Base-by-base conservation (phyloP, 1,284 basidiomycete genomes). In the Leccinum subrobustum region DNA sequence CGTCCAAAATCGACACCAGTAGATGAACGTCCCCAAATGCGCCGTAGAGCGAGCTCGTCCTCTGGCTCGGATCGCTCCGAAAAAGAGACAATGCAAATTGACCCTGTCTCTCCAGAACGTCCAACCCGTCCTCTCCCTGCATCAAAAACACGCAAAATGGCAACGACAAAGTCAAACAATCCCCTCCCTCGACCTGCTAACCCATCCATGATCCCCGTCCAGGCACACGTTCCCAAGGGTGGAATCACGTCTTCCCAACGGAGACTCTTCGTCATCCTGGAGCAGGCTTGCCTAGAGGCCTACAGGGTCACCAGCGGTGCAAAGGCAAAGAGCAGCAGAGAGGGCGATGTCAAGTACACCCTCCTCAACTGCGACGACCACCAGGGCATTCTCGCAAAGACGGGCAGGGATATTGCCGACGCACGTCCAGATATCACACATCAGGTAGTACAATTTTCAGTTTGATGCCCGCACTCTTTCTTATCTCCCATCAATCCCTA, bases 341-440 rank as follows among this genome's bases (percentile, higher is more conserved):
- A 87, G 63, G 85, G 85, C 18, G 93, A 96, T 65, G 93, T 95
- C 65, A 98, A 98, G 79, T 98, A 98, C 76, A 95, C 95, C 16
- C 80, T 99, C 61, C 79, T 99, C 67, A 99, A 99, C 77, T 99
- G 97, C 77, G 96, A 99, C 75, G 96, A 99, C 70, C 96, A 99
- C 77, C 96, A 99, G 76, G 95, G 96, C 55, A 97, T 99, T 64
- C 81, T 99, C 62, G 96, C 97, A 6, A 98, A 98, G 78, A 98
- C 96, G 3, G 95, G 95, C 29, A 84, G 96, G 68, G 97, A 99
- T 77, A 99, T 99, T 67, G 96, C 97, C 20, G 96, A 98, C 76
- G 96, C 97, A 18, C 81, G 96, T 64, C 96, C 97, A 5, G 97
- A 99, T 76, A 99, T 99, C 72, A 99, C 97, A 0, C 96, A 99